Percentiles rank a stretch among this genome's conserved stretches.
Conservation (phyloP, 805 yeast species). For the Kuraishia hungarica region DNA sequence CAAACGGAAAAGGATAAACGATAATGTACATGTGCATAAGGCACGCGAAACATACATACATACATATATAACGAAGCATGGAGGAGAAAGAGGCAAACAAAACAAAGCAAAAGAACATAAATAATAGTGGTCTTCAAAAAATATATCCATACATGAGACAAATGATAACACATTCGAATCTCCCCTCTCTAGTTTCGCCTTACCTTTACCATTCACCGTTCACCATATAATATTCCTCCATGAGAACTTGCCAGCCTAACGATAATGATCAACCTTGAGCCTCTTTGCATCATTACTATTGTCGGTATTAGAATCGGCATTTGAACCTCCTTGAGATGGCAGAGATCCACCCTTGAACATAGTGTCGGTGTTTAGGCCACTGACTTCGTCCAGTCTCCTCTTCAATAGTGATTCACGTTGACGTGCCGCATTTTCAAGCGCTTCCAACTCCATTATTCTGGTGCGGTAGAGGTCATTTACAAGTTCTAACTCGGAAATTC, state of each 20-base stretch:
- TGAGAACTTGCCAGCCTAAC: too few species aligned
- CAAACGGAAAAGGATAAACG: background rate
- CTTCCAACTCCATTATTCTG: conserved; percentile 77
- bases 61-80: background rate
- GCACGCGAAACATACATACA: background rate
- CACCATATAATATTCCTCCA: background rate
- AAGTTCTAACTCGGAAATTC: conserved; percentile 81
- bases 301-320: background rate
- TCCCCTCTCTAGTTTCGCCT: background rate
- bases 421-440: conserved; percentile 47
- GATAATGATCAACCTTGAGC: background rate
- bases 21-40: background rate
- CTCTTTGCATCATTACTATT: background rate
- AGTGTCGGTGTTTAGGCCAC: conserved; percentile 3
- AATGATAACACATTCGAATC: background rate
- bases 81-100: background rate
- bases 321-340: background rate
- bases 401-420: conserved; percentile 39
- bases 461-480: conserved; percentile 85
- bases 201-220: too few species aligned
- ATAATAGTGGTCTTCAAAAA: too few species aligned
- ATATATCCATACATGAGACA: background rate
- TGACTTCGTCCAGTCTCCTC: conserved; percentile 37
- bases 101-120: background rate
- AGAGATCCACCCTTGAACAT: background rate